Base-by-base conservation (phyloP, 495 filamentous ascomycete species). In the Pseudoneurospora amorphoporcata region DNA sequence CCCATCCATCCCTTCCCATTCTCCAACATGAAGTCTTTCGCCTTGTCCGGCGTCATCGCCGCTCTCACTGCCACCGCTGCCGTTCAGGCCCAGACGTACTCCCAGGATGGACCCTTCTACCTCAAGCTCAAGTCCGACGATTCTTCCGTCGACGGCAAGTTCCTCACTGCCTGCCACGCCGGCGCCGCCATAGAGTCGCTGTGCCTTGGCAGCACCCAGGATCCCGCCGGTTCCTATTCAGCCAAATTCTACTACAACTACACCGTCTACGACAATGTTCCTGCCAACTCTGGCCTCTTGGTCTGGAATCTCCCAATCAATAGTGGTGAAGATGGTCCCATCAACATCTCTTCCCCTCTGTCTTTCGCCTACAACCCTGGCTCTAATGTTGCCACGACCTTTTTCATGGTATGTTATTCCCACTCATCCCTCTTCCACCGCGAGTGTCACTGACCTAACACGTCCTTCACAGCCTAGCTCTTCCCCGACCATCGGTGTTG, bases 141-240 rank as follows among this genome's bases (percentile, higher is more conserved):
- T 69, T 71, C 74, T 10, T 76, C 78, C 9, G 43, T 82, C 45
- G 74, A 83, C 72, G 80, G 79, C 79, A 72, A 78, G 3, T 82
- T 80, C 69, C 82, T 87, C 42, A 53, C 53, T 6, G 77, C 87
- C 39, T 89, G 88, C 79, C 88, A 89, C 73, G 77, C 84, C 35
- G 88, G 88, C 12, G 87, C 88, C 42, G 87, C 83, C 19, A 86
- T 84, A 38, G 83, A 88, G 73, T 83, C 81, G 10, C 80, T 89
- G 43, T 90, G 88, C 77, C 74, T 85, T 71, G 71, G 70, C 43
- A 76, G 76, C 39, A 73, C 69, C 8, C 61, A 65, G 40, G 38
- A 71, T 47, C 72, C 76, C n/a, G 35, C 72, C 32, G 53, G 53
- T 35, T 42, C 68, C 41, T 37, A 35, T 58, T 39, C 35, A 58